These are phyloP conservation scores for Aurinia saxatilis DNA, from an alignment of 345 rosid genomes.

Conservation along the genomic window DNA sequence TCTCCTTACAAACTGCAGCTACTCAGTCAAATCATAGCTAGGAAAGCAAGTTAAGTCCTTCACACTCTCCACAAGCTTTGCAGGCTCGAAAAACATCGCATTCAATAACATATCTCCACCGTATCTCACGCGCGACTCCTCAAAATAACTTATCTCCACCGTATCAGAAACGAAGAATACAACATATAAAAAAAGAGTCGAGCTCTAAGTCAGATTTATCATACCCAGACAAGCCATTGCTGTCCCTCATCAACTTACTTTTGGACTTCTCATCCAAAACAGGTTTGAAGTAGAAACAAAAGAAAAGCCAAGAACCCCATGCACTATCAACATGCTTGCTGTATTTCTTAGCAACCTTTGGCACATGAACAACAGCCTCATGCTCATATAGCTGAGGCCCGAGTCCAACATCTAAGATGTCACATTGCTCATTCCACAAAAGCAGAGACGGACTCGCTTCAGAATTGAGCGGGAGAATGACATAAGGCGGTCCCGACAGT, in stretches of 20 bases:
- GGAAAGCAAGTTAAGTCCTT: conserved; percentile 39
- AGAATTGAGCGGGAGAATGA: conserved; percentile 58
- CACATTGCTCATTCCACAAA: conserved; percentile 57
- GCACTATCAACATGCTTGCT: conserved; percentile 56
- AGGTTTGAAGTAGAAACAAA: conserved; percentile 66
- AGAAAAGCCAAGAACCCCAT: conserved; percentile 87
- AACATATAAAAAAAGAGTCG: conserved; percentile 58
- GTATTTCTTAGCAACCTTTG: conserved; percentile 55
- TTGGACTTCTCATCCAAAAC: conserved; percentile 68
- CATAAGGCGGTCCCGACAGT: conserved; percentile 57
- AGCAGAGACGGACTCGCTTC: conserved; percentile 50
- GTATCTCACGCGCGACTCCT: conserved; percentile 29
- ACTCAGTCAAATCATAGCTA: conserved; percentile 22
- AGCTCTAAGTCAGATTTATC: conserved; percentile 70
- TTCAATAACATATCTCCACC: conserved; percentile 38
- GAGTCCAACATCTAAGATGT: conserved; percentile 52
- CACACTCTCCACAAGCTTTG: conserved; percentile 29
- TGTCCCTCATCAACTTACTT: conserved; percentile 42
- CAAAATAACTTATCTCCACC: too few species aligned
- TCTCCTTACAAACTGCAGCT: conserved; percentile 39
- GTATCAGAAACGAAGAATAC: too few species aligned
- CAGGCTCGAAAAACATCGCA: conserved; percentile 42
- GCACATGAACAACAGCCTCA: conserved; percentile 45
- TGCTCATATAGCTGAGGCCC: conserved; percentile 54
- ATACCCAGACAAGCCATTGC: conserved; percentile 57